Evolutionary conservation across 495 filamentous ascomycete species (phyloP).

Genomic region (Podospora conica): DNA sequence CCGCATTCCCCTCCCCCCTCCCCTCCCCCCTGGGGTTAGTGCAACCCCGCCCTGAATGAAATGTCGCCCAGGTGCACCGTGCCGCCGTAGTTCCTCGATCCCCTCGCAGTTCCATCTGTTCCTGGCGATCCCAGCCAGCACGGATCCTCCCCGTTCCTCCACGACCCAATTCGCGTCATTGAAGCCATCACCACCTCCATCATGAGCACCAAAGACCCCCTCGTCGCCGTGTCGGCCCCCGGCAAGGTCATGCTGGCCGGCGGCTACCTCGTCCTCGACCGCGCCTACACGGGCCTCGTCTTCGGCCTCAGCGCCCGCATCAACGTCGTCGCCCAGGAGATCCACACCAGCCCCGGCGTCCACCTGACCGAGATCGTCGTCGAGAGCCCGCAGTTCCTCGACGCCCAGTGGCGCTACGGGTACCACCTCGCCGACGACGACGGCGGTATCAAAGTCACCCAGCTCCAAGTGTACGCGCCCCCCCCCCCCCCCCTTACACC

Average conservation of each 20-base stretch:
- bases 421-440: conserved; percentile 59
- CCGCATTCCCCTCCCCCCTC: neutral
- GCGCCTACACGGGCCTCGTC: conserved; percentile 78
- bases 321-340: conserved; percentile 70
- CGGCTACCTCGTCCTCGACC: conserved; percentile 91
- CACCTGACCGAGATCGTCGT: conserved; percentile 68
- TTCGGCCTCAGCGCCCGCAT: conserved; percentile 94
- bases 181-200: conserved; percentile 14
- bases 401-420: conserved; percentile 80
- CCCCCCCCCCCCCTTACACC: conserved; percentile 8
- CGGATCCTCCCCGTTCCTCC: neutral
- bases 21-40: too few relatives aligned
- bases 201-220: neutral
- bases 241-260: conserved; percentile 94
- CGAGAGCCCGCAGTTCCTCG: conserved; percentile 81
- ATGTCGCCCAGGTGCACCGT: neutral
- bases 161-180: conserved; percentile 7
- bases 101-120: conserved; percentile 1
- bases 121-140: conserved; percentile 5
- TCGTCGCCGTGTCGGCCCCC: conserved; percentile 72
- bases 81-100: neutral
- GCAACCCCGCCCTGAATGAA: neutral
- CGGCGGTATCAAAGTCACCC: conserved; percentile 71
- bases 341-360: conserved; percentile 50
- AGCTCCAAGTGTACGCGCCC: conserved; percentile 64